Evolutionary conservation across 495 filamentous ascomycete genomes (phyloP), one percentile per base, ranked within the genome.

Genomic region (Parathielavia hyrcaniae): DNA sequence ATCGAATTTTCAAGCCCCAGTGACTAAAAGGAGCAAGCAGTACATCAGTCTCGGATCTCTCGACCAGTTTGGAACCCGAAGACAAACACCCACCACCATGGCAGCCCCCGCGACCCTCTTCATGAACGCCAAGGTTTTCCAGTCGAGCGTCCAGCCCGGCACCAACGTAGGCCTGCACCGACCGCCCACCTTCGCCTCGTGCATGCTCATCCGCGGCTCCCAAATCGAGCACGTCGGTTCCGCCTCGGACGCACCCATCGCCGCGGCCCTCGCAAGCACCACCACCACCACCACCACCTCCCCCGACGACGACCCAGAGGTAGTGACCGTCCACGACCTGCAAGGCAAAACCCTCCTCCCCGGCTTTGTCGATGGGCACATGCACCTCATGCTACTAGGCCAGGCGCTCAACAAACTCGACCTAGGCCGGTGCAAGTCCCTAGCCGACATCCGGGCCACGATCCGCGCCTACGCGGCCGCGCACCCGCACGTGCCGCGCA

Each of bases 361-460:
- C 0, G 82, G 83, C 23, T 87, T 87, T 62, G 79, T 86, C 48
- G 83, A 86, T 61, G 80, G 77, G 4, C 83, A 86, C 64, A 79
- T 84, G 64, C 83, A 86, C 58, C 73, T 86, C 26, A 69, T 85
- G 59, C 75, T 84, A 23, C 75, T 83, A 38, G 83, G 82, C 9
- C 77, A 81, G 36, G 78, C 83, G 0, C 74, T 84, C 19, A 76
- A 74, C 56, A 85, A 85, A 63, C 68, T 80, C 32, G 71, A 79
- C 51, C 72, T 87, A 5, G 74, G 79, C 35, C 40, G 51, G 8
- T 86, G 83, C 70, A 78, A 73, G 34, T 72, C 74, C 9, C 75
- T 86, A 4, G 60, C 70, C 19, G 77, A 83, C 17, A 86, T 87
- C 58, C 77, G 75, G 1, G 53, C 62, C 13, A 60, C 69, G 3